Conservation (phyloP, 2,329 filamentous ascomycete species). For the Bretziella fagacearum region DNA sequence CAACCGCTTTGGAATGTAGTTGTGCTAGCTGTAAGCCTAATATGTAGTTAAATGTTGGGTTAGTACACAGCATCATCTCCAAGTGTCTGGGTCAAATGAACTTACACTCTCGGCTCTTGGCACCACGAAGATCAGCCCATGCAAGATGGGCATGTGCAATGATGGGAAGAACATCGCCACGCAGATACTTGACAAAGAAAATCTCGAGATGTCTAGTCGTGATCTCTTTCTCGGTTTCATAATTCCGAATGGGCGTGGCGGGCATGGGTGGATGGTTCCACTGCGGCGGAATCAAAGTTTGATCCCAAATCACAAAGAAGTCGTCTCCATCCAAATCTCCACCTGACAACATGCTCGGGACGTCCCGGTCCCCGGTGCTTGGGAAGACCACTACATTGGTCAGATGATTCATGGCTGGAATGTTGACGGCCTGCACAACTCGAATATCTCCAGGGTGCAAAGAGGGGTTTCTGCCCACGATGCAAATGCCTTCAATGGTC, state of each 20-base stretch:
- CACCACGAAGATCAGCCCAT: conserved; percentile 52
- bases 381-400: conserved; percentile 80
- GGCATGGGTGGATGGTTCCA: conserved; percentile 65
- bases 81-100: conserved; percentile 10
- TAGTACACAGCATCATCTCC: neutral
- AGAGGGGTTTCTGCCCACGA: conserved; percentile 83
- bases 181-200: conserved; percentile 88
- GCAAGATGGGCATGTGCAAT: conserved; percentile 76
- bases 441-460: conserved; percentile 85
- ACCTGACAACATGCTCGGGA: conserved; percentile 89
- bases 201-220: conserved; percentile 55
- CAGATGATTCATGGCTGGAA: conserved; percentile 54
- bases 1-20: conserved; percentile 80
- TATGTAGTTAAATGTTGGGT: neutral
- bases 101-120: conserved; percentile 52
- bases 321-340: conserved; percentile 94
- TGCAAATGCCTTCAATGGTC: conserved; percentile 60
- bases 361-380: conserved; percentile 61
- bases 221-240: conserved; percentile 34
- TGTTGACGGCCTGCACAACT: conserved; percentile 68
- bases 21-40: conserved; percentile 51
- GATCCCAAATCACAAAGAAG: conserved; percentile 86
- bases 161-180: conserved; percentile 62
- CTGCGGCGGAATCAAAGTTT: conserved; percentile 46
- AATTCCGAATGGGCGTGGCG: conserved; percentile 29